These are phyloP conservation scores for Ailanthus altissimus DNA, from an alignment of 345 rosid species.

Conservation along the genomic window DNA sequence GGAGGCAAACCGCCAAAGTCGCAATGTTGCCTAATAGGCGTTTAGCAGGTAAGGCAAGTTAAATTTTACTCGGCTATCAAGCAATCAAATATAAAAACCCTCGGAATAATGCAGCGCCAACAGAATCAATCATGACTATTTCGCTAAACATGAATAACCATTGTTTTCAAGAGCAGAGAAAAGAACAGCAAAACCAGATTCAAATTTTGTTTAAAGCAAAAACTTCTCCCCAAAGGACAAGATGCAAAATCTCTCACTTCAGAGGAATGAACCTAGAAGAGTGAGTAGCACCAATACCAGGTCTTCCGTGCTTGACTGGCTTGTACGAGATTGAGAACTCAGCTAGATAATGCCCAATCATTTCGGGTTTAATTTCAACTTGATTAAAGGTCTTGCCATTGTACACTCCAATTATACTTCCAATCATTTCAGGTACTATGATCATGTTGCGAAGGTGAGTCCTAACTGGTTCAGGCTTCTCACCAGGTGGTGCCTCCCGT, in stretches of 20 bases:
- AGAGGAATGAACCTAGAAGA: constrained; percentile 83
- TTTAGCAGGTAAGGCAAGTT: background rate
- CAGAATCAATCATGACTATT: background rate
- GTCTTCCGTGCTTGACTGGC: constrained; percentile 67
- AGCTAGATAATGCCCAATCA: constrained; percentile 67
- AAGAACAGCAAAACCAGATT: background rate
- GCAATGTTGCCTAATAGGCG: background rate
- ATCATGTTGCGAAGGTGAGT: constrained; percentile 77
- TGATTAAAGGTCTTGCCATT: constrained; percentile 74
- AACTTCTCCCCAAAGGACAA: background rate
- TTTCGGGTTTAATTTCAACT: constrained; percentile 69
- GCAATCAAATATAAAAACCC: background rate
- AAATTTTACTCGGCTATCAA: background rate
- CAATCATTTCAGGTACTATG: constrained; percentile 74
- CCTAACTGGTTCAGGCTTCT: constrained; percentile 69
- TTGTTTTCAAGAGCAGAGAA: background rate
- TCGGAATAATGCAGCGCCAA: background rate
- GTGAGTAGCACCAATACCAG: constrained; percentile 72
- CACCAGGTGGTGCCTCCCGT: constrained; percentile 60
- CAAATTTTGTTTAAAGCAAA: background rate
- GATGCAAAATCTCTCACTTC: constrained; percentile 39
- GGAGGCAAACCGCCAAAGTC: too few species aligned
- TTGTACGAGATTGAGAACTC: constrained; percentile 60
- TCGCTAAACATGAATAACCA: background rate
- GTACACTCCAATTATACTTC: constrained; percentile 61